Evolutionary conservation across 345 rosid genomes (phyloP), one percentile per base, ranked within the genome.

Genomic region (Microcos paniculata): DNA sequence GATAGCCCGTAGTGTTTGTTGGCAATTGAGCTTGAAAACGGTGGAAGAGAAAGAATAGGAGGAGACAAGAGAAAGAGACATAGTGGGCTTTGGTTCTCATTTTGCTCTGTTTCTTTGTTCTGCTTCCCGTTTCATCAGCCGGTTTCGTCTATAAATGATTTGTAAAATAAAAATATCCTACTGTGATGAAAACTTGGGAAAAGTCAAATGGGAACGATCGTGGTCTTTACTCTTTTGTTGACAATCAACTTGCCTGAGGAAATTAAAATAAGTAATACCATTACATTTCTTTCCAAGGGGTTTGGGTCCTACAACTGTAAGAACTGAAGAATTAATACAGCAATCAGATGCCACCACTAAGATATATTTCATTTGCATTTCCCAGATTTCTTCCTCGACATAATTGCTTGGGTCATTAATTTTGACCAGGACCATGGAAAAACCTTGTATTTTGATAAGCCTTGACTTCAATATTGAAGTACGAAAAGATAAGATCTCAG

Each of bases 1-100:
- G 16, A 85, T 62, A 82, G 53, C 92, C 90, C 64, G 83, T 51
- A 33, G 71, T 86, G 85, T 18, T 82, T 28, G 89, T 89, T 65
- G 40, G 40, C 6, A 35, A 35, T 7, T 85, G 93, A 12, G 87
- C 82, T 23, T 45, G 81, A 10, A 74, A 49, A 7, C 24, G 70
- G 53, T 1, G 33, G 71, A 64, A 62, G 71, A 84, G 56, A 18
- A 78, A 18, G 80, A 81, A 75, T 51, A 83, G 5, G 51, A 82
- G 30, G 75, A 81, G n/a, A 56, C 76, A 70, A 45, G 73, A 46
- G 75, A 79, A 66, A 6, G 76, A 58, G 12, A 73, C 19, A 19
- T 4, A 53, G 6, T 42, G 80, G 72, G 62, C 43, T 58, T 59
- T 53, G 70, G 42, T 13, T 71, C 68, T 79, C 83, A 80, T 38